Percentiles rank a stretch among this genome's conserved stretches.
phyloP scores from a whole-genome alignment of 345 rosid species.

The Ceriops zippeliana region DNA sequence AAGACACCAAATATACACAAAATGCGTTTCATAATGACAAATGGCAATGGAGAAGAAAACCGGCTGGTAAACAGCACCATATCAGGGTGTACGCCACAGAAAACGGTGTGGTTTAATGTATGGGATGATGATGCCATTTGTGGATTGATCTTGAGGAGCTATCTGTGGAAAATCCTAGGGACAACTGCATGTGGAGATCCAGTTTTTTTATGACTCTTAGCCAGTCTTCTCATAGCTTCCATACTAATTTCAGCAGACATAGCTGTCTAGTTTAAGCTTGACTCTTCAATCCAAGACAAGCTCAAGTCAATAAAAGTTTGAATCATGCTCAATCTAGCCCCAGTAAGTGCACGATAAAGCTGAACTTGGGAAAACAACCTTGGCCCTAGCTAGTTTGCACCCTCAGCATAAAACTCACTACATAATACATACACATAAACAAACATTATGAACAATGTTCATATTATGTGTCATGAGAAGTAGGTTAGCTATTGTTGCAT shows the following conservation, averaged over 20 bases:
- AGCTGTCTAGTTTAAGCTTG: no score
- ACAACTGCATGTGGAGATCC: no score
- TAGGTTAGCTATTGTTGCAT: neutral
- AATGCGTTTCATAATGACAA: constrained; percentile 10
- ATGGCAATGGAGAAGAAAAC: constrained; percentile 26
- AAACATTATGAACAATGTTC: neutral
- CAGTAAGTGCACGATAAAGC: neutral
- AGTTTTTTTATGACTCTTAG: no score
- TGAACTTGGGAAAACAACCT: neutral
- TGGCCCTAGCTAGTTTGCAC: neutral
- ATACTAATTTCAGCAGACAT: no score
- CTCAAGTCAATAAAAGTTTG: constrained; percentile 11
- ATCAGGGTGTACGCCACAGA: constrained; percentile 61
- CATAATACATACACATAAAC: neutral
- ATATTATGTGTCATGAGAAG: neutral
- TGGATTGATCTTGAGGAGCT: no score
- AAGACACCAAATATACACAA: neutral
- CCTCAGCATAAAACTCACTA: no score
- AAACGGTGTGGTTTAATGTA: neutral
- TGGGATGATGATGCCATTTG: no score
- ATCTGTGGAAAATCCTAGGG: no score
- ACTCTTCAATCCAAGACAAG: no score
- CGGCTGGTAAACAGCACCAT: constrained; percentile 89
- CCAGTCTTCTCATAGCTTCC: no score
- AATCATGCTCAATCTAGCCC: neutral